Base-by-base conservation (phyloP, 306 rosid genomes). In the Citrullus amarus region DNA sequence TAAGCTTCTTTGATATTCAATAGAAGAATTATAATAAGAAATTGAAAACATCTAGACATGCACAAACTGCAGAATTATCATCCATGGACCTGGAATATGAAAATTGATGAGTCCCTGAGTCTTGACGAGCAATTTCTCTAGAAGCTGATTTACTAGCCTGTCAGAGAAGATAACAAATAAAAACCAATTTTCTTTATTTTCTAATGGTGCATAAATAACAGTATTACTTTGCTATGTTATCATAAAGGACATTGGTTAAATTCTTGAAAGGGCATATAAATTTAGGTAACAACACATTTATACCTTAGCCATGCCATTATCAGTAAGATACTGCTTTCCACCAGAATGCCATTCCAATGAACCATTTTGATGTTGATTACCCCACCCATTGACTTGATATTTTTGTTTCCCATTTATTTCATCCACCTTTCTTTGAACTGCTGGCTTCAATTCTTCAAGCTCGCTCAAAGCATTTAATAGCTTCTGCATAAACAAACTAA, bases 361-460 rank as follows among this genome's bases (percentile, higher is more conserved):
- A 83, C 77, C 90, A 80, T 86, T 89, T 58, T 87, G 90, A 76
- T 75, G 83, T 72, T 83, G 70, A 62, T 80, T 77, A 80, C 83
- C 88, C 85, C 65, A 16, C 79, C 90, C 85, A 71, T 85, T 84
- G 83, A 69, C 89, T 70, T 80, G 89, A 83, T 59, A 70, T 63
- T 71, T 34, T 61, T 84, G 78, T 72, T 79, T 88, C 76, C 88
- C 81, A 79, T 91, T 88, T 71, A 85, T 82, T 79, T 92, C 98
- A 22, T 81, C 82, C 72, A 85, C 80, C 96, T 88, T 95, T 86
- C 82, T 91, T 81, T 88, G 90, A 60, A 92, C 98, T 78, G 81
- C 83, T 36, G 98, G 97, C 86, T 95, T 90, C 87, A 95, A 84
- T 41, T 82, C 80, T 88, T 95, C 98, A 82, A 95, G 88, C 85